Evolutionary conservation across 2,329 filamentous ascomycete species (phyloP), one percentile per base, ranked within the genome.

Genomic region (Cephalotrichum gorgonifer): DNA sequence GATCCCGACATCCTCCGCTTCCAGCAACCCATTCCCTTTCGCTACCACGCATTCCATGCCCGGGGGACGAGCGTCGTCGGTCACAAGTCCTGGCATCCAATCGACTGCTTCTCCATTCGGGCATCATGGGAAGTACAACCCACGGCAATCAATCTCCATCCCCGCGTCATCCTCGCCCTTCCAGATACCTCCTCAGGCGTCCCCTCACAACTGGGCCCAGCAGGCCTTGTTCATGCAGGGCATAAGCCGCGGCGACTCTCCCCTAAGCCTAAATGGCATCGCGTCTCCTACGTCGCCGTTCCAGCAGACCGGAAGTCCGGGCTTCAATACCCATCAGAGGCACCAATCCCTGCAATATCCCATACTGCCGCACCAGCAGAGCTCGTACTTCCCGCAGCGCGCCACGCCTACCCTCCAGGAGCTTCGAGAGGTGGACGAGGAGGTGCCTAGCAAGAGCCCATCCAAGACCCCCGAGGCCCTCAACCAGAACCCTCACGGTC

Each of bases 1-100:
- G 1, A 68, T 95, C 25, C 86, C 86, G 20, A 82, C 88, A 1
- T 83, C 82, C 0, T 95, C 89, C 27, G 85, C 83, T 12, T 81
- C 79, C 28, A 91, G 87, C 66, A 85, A 80, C 54, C 80, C 81
- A 43, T 78, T 76, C 60, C 73, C 73, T 54, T 82, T 83, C 57
- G 76, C 72, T 1, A 76, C 73, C 1, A 61, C 64, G 20, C 68
- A 72, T 31, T 83, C 90, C 63, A 23, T 43, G 12, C 47, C 47
- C 5, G 39, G 39, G 7, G 76, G 79, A 55, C 70, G 77, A 47
- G 66, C 78, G 55, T 75, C 84, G 43, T 74, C 77, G 47, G 69
- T 79, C 47, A 69, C 85, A 61, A 85, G 79, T 55, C 81, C 83
- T 14, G 76, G 73, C 17, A 65, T 84, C 23, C 73, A 75, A 30